A percentile compares a stretch with the other conserved stretches of the same genome.
Conservation (phyloP, 2,329 filamentous ascomycete species). For the Claviceps sorghi region DNA sequence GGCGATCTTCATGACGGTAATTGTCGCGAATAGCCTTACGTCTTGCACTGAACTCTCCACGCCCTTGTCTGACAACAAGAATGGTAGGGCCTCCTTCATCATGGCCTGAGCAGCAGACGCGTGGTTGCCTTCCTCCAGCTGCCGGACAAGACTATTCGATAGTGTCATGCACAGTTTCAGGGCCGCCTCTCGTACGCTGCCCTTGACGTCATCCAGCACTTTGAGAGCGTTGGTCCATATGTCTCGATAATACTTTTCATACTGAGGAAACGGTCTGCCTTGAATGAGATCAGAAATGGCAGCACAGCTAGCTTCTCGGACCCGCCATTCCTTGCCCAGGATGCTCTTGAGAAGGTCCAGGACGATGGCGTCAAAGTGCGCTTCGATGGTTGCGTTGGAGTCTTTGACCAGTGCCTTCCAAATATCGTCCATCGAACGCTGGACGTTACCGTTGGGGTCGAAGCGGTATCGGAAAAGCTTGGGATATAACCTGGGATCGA, state of each 20-base stretch:
- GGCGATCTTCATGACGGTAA: constrained; percentile 73
- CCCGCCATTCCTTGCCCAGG: constrained; percentile 82
- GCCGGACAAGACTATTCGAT: constrained; percentile 71
- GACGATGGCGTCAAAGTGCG: constrained; percentile 80
- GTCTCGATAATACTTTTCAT: constrained; percentile 69
- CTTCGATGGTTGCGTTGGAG: constrained; percentile 57
- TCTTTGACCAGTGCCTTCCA: constrained; percentile 96
- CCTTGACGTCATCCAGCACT: constrained; percentile 92
- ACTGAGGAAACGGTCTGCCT: constrained; percentile 59
- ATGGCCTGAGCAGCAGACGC: constrained; percentile 60
- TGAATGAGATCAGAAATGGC: constrained; percentile 81
- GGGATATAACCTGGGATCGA: constrained; percentile 88
- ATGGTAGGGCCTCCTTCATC: constrained; percentile 77
- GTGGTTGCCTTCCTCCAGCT: constrained; percentile 63
- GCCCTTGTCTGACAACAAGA: constrained; percentile 75
- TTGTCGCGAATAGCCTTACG: constrained; percentile 69
- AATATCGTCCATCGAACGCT: constrained; percentile 92
- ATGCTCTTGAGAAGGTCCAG: constrained; percentile 75
- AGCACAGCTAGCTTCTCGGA: constrained; percentile 79
- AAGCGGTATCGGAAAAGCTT: constrained; percentile 92
- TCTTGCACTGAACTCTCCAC: constrained; percentile 82
- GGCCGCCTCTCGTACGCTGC: constrained; percentile 69
- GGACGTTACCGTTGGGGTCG: constrained; percentile 86
- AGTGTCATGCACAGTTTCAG: constrained; percentile 69
- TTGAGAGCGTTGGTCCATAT: constrained; percentile 81